Evolutionary conservation across 2,329 filamentous ascomycete species (phyloP).

Genomic region (Paraconiothyrium sp.): DNA sequence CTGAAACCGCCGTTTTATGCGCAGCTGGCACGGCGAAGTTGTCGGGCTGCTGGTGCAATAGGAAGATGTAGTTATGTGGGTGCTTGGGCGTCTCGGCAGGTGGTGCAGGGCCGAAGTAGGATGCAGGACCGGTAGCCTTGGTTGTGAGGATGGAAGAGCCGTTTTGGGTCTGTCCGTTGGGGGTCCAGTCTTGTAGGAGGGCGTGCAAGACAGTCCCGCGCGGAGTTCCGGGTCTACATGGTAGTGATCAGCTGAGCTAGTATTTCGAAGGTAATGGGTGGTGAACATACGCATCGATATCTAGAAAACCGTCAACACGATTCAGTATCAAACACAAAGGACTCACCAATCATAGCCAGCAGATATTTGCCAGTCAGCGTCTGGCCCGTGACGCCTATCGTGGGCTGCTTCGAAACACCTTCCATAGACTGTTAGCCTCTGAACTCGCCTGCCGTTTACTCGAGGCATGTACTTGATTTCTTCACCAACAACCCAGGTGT

Average conservation of each 20-base stretch:
- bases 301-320: conserved; percentile 13
- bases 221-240: conserved; percentile 11
- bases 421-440: conserved; percentile 5
- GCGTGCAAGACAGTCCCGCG: conserved; percentile 41
- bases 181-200: conserved; percentile 38
- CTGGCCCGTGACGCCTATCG: conserved; percentile 35
- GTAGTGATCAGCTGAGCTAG: not conserved
- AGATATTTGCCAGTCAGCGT: conserved; percentile 39
- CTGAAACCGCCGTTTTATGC: conserved; percentile 31
- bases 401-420: conserved; percentile 32
- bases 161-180: conserved; percentile 34
- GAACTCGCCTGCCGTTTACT: not conserved
- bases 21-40: conserved; percentile 35
- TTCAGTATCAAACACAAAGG: not conserved
- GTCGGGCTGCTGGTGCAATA: conserved; percentile 41
- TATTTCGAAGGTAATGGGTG: conserved; percentile 21
- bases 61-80: conserved; percentile 44
- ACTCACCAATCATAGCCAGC: conserved; percentile 41
- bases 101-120: conserved; percentile 44
- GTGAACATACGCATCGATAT: conserved; percentile 21
- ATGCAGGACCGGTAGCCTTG: conserved; percentile 36
- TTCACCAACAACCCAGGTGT: conserved; percentile 38
- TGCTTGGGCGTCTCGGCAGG: conserved; percentile 38
- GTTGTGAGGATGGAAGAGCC: conserved; percentile 36
- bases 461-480: conserved; percentile 34